A percentile compares a stretch with the other conserved stretches of the same genome.
phyloP scores from a whole-genome alignment of 345 rosid genomes.

The Nasturtium officinale region DNA sequence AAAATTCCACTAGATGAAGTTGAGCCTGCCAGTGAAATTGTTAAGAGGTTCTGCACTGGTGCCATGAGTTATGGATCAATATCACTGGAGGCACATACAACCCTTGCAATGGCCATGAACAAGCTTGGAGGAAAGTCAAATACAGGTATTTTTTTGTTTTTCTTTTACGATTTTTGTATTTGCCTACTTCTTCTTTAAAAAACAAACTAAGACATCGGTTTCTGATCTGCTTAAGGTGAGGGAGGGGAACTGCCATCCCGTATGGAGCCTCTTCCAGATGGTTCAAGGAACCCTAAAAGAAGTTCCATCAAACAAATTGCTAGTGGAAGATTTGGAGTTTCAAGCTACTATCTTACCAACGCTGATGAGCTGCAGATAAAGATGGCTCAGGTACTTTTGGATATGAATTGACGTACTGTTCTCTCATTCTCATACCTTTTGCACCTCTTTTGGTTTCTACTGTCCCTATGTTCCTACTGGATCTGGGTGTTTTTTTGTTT shows the following conservation, averaged over 20 bases:
- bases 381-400: conserved; percentile 91
- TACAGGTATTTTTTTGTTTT: conserved; percentile 59
- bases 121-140: conserved; percentile 94
- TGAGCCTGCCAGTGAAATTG: conserved; percentile 97
- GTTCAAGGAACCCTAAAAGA: conserved; percentile 88
- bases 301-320: conserved; percentile 99
- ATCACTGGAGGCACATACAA: conserved; percentile 88
- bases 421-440: conserved; percentile 43
- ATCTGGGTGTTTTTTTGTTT: conserved; percentile 52
- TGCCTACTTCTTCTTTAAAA: neutral
- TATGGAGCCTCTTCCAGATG: conserved; percentile 89
- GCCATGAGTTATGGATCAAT: conserved; percentile 99
- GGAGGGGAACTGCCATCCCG: conserved; percentile 99
- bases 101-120: conserved; percentile 95
- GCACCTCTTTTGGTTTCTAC: conserved; percentile 52
- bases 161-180: neutral
- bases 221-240: conserved; percentile 63
- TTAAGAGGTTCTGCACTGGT: conserved; percentile 95
- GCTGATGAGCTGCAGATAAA: conserved; percentile 98
- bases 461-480: conserved; percentile 40
- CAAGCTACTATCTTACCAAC: conserved; percentile 97
- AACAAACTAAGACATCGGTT: neutral
- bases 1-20: conserved; percentile 83
- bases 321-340: conserved; percentile 99
- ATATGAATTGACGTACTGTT: conserved; percentile 15